Evolutionary conservation across 371 early-diverging fungal species (phyloP), one percentile per base, ranked within the genome.

Genomic region (Actinomucor elegans): DNA sequence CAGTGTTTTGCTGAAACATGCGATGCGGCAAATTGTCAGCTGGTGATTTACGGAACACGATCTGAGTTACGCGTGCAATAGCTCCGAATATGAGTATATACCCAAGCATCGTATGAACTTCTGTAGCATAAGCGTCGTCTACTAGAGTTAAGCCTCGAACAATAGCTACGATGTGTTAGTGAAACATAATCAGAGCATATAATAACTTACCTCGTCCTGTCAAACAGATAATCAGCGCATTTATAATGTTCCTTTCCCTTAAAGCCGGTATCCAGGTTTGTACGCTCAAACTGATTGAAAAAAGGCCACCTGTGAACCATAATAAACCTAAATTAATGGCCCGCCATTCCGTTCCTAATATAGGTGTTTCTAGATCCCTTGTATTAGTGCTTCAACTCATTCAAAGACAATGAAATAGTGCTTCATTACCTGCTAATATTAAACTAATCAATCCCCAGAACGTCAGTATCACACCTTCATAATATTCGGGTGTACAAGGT

Each of bases 401-500:
- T n/a, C 0, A 17, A 28, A 7, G 15, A 44, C 44, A 29, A 44
- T 28, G 8, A 23, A 40, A 40, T 20, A 31, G 10, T 11, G 2
- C 12, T 18, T 48, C 17, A 24, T 45, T 59, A 65, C 65, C 49
- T 14, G 53, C 37, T 23, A 59, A 52, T 11, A 66, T 33, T 23
- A 63, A 28, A 35, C 57, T 53, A 24, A 67, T 34, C 4, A 67
- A 37, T 18, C 75, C 75, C 72, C 75, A 75, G 21, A 67, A 34
- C 4, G 64, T 61, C 33, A 75, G 24, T n/a, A 71, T 40, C 17
- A 71, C 32, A n/a, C 67, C 64, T 37, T 75, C 75, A 53, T 69
- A 75, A 46, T 75, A 71, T 56, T 75, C 75, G 35, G 72, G 72
- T 8, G 72, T 71, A 12, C 69, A 69, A 7, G 65, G 54, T 26